Conservation (phyloP, 352 stramenopile species). For the Pythium coloratum region DNA sequence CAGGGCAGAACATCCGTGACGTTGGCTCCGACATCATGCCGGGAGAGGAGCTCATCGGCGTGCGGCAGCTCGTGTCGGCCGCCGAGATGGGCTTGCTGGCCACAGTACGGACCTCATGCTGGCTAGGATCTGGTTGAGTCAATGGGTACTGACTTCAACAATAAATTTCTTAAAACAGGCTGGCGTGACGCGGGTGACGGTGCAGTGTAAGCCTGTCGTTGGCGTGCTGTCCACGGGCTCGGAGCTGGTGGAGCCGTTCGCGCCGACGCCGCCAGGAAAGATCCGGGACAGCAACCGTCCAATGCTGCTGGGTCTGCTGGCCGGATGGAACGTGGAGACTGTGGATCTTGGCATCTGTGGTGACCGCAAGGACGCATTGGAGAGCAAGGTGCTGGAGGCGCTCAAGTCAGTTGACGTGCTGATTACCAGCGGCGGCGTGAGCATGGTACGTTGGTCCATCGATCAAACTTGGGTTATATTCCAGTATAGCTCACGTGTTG, state of each 20-base stretch:
- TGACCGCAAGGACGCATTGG: conserved; percentile 61
- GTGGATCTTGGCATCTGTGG: conserved; percentile 74
- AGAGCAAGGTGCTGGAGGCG: conserved; percentile 43
- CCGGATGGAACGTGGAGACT: conserved; percentile 44
- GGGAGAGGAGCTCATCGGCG: conserved; percentile 74
- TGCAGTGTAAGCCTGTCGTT: conserved; percentile 74
- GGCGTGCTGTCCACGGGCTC: conserved; percentile 95
- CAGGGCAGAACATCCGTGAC: conserved; percentile 74
- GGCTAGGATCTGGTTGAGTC: background rate
- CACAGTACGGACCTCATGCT: conserved; percentile 50
- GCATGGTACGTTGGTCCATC: conserved; percentile 56
- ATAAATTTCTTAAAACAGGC: conserved; percentile 34
- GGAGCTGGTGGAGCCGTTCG: conserved; percentile 86
- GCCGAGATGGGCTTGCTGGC: conserved; percentile 92
- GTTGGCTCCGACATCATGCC: conserved; percentile 92
- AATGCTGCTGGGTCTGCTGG: conserved; percentile 84
- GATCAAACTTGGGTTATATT: background rate
- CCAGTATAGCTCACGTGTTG: background rate
- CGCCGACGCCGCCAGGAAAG: conserved; percentile 50
- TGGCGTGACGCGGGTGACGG: conserved; percentile 69
- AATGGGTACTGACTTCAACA: conserved; percentile 8
- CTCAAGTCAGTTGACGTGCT: conserved; percentile 86
- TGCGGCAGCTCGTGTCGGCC: conserved; percentile 72
- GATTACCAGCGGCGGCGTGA: conserved; percentile 95
- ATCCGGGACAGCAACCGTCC: conserved; percentile 96